Percentiles rank a stretch among this genome's conserved stretches.
Evolutionary conservation across 2,329 filamentous ascomycete species (phyloP).

Genomic region (Ophiosphaerella herpotricha): DNA sequence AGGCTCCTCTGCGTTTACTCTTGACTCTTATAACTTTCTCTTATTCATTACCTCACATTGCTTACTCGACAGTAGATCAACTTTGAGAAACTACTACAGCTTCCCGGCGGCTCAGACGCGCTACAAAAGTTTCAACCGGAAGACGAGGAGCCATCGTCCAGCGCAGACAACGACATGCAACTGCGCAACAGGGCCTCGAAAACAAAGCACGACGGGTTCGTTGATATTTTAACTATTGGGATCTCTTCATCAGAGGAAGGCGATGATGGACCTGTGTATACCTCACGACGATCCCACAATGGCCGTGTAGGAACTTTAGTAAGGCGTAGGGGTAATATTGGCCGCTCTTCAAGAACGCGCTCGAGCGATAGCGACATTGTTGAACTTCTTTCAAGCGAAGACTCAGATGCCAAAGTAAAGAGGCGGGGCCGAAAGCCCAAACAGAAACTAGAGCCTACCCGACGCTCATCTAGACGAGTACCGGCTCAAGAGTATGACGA

Average conservation of each 20-base stretch:
- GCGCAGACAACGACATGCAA: slow-evolving; percentile 27
- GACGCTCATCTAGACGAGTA: slow-evolving; percentile 33
- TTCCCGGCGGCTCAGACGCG: slow-evolving; percentile 54
- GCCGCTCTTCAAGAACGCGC: slow-evolving; percentile 17
- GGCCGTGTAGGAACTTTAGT: slow-evolving; percentile 12
- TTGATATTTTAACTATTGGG: slow-evolving; percentile 34
- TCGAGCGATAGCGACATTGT: slow-evolving; percentile 18
- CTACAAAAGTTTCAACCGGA: slow-evolving; percentile 49
- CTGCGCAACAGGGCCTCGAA: slow-evolving; percentile 24
- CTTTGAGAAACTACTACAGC: slow-evolving; percentile 50
- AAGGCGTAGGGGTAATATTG: slow-evolving; percentile 9
- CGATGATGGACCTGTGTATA: slow-evolving; percentile 7
- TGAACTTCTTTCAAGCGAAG: slow-evolving; percentile 25
- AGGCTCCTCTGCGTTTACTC: neutral
- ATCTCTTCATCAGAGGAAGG: slow-evolving; percentile 39
- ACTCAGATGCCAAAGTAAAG: slow-evolving; percentile 12
- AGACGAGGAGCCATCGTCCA: slow-evolving; percentile 18
- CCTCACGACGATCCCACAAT: slow-evolving; percentile 17
- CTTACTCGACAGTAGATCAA: slow-evolving; percentile 46
- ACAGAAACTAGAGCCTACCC: slow-evolving; percentile 25
- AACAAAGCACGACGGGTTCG: slow-evolving; percentile 24
- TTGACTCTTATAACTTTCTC: neutral
- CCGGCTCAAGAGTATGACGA: slow-evolving; percentile 17
- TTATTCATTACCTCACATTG: neutral
- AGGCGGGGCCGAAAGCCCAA: slow-evolving; percentile 25